These are phyloP conservation scores for Extremus antarcticus DNA, from an alignment of 495 filamentous ascomycete species.

Conservation along the genomic window DNA sequence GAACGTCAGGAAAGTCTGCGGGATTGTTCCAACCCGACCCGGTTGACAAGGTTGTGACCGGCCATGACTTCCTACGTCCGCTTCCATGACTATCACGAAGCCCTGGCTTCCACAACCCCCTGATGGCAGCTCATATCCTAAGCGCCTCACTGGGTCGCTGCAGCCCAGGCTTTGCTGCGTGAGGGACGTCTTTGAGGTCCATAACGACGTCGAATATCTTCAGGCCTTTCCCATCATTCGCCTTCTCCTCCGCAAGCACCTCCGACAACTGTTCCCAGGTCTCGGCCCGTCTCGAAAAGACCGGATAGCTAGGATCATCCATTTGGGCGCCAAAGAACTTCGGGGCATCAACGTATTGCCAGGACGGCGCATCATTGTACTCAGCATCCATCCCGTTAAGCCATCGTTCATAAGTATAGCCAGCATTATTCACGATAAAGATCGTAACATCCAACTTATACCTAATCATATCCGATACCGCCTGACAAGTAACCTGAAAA, in stretches of 20 bases:
- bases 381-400: constrained; percentile 51
- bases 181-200: constrained; percentile 37
- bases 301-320: constrained; percentile 16
- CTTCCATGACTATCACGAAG: no score
- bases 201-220: constrained; percentile 38
- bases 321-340: constrained; percentile 34
- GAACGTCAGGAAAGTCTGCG: no score
- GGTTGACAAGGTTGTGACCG: no score
- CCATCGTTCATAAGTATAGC: constrained; percentile 41
- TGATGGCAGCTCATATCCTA: no score
- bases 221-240: constrained; percentile 32
- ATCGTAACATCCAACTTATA: constrained; percentile 70
- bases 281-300: constrained; percentile 8
- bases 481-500: constrained; percentile 75
- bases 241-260: constrained; percentile 27
- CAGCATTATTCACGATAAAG: constrained; percentile 14
- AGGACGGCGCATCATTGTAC: constrained; percentile 72
- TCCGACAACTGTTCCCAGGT: constrained; percentile 33
- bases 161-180: constrained; percentile 6
- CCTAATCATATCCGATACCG: constrained; percentile 75
- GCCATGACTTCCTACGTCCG: no score
- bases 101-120: no score
- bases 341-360: constrained; percentile 47
- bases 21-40: no score
- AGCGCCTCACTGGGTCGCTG: constrained; percentile 2